These are phyloP conservation scores for Fraxinus velutina DNA, from an alignment of 305 asterid genomes.

Conservation along the genomic window DNA sequence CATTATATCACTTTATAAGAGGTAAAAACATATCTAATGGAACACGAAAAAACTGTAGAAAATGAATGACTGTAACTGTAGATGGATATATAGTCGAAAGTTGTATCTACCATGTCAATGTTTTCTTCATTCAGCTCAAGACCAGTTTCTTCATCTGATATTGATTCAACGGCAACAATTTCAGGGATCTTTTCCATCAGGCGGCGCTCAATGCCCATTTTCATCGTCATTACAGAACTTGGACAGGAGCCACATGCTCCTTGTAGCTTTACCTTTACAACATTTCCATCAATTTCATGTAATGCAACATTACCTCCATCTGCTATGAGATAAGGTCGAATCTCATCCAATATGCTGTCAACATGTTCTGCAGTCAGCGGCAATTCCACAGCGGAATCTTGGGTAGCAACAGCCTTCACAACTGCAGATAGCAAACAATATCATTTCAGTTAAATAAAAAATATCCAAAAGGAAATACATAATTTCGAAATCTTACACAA, in stretches of 20 bases:
- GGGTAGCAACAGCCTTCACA: conserved; percentile 71
- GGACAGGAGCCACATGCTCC: conserved; percentile 99
- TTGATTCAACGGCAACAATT: conserved; percentile 83
- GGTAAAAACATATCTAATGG: background rate
- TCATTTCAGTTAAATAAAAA: background rate
- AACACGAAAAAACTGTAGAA: background rate
- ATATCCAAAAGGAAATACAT: background rate
- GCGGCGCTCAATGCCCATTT: conserved; percentile 91
- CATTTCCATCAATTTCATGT: conserved; percentile 92
- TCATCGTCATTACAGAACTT: conserved; percentile 79
- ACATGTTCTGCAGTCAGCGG: conserved; percentile 90
- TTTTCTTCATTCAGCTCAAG: conserved; percentile 88
- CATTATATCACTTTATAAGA: conserved; percentile 1
- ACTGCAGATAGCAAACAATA: conserved; percentile 34
- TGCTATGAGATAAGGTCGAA: conserved; percentile 87
- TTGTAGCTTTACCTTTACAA: conserved; percentile 76
- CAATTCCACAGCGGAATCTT: conserved; percentile 62
- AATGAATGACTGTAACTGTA: background rate
- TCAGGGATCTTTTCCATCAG: conserved; percentile 90
- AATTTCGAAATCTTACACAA: background rate
- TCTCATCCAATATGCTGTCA: conserved; percentile 83
- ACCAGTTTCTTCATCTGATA: conserved; percentile 94
- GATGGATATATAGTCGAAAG: background rate
- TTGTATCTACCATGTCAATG: conserved; percentile 68
- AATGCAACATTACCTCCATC: conserved; percentile 97